Evolutionary conservation across 1,284 basidiomycete species (phyloP).

Genomic region (Pisolithus thermaeus): DNA sequence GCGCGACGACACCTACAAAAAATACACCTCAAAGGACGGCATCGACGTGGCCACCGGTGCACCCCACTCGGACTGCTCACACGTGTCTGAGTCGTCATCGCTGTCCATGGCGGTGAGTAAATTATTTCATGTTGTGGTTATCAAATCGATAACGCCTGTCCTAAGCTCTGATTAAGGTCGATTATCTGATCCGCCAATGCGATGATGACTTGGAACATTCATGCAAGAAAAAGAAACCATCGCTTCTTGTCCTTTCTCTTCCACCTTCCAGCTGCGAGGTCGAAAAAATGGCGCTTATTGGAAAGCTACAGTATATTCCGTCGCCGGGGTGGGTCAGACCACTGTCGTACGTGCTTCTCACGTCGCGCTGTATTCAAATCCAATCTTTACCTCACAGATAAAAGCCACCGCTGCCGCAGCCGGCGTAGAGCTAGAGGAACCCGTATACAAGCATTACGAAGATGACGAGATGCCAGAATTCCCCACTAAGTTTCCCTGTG

Average conservation of each 20-base stretch:
- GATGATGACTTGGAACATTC: constrained; percentile 16
- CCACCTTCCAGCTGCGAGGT: constrained; percentile 8
- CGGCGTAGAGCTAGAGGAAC: too few species aligned
- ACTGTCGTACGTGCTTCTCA: constrained; percentile 41
- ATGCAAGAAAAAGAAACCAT: background rate
- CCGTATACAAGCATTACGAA: too few species aligned
- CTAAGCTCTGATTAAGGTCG: constrained; percentile 7
- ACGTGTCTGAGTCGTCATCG: constrained; percentile 13
- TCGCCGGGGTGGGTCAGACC: constrained; percentile 34
- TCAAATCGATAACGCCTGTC: constrained; percentile 29
- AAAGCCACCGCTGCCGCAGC: too few species aligned
- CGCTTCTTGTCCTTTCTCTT: constrained; percentile 3
- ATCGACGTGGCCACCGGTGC: constrained; percentile 20
- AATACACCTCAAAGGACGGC: constrained; percentile 79
- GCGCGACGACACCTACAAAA: constrained; percentile 60
- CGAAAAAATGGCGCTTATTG: constrained; percentile 47
- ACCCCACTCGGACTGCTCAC: constrained; percentile 14
- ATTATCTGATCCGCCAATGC: constrained; percentile 5
- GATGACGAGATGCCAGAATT: too few species aligned
- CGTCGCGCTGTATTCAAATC: too few species aligned
- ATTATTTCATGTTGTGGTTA: constrained; percentile 9
- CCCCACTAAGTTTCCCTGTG: too few species aligned
- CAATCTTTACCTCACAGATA: too few species aligned
- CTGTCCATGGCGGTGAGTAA: constrained; percentile 9
- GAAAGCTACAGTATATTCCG: constrained; percentile 52